Evolutionary conservation across 2,329 filamentous ascomycete species (phyloP).

Genomic region (Fusarium sp.): DNA sequence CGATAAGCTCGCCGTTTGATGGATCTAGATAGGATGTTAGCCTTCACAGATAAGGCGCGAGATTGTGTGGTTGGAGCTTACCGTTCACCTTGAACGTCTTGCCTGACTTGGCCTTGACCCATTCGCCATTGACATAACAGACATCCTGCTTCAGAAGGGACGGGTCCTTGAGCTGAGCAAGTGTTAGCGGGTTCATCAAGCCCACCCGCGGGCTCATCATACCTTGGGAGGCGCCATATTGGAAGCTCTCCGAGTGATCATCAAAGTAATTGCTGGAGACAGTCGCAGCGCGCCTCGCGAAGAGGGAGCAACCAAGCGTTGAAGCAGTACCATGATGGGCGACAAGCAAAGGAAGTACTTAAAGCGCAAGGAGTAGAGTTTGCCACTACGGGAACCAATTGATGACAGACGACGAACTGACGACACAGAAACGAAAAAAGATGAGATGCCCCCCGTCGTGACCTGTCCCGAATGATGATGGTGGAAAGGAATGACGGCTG

Average conservation of each 20-base stretch:
- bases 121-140: conserved; percentile 92
- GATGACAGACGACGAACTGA: background rate
- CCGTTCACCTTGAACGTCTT: conserved; percentile 91
- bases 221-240: conserved; percentile 61
- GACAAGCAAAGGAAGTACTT: background rate
- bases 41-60: background rate
- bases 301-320: conserved; percentile 46
- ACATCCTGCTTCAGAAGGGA: conserved; percentile 86
- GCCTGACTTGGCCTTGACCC: conserved; percentile 85
- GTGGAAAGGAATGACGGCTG: conserved; percentile 14
- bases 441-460: background rate
- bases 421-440: background rate
- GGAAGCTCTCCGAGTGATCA: conserved; percentile 55
- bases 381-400: background rate
- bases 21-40: conserved; percentile 69
- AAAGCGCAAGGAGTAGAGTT: background rate
- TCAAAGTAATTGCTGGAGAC: conserved; percentile 42
- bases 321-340: conserved; percentile 47
- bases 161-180: conserved; percentile 75
- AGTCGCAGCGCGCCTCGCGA: conserved; percentile 45
- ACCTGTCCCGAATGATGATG: background rate
- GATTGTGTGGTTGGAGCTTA: conserved; percentile 47
- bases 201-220: background rate
- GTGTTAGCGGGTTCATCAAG: background rate
- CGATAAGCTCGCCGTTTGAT: conserved; percentile 83